Conservation (phyloP, 768 basidiomycete species). For the Tulasnella sp. region DNA sequence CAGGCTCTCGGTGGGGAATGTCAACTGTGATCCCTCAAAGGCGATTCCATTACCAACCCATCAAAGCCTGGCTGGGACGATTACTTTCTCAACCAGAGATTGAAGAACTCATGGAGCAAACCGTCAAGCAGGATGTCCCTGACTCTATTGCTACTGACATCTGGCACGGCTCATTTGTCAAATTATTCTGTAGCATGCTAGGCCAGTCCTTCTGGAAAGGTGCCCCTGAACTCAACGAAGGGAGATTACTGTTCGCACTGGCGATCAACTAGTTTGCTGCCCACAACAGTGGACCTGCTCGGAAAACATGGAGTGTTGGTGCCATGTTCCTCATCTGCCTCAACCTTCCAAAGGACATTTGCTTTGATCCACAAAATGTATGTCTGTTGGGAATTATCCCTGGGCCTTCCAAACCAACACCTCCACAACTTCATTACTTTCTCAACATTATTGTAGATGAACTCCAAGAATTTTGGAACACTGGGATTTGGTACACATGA, state of each 20-base stretch:
- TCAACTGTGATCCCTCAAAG: no score
- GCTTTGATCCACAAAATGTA: constrained; percentile 28
- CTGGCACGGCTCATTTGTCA: no score
- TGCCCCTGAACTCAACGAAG: neutral
- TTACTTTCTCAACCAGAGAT: no score
- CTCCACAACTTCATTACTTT: constrained; percentile 26
- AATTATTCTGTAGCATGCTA: no score
- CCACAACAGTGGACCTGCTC: constrained; percentile 21
- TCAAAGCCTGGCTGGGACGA: no score
- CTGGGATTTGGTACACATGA: constrained; percentile 24
- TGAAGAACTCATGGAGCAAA: no score
- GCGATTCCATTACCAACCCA: no score
- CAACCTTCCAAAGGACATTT: constrained; percentile 28
- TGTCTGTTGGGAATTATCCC: constrained; percentile 30
- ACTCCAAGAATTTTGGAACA: constrained; percentile 24
- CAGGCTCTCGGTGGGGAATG: no score
- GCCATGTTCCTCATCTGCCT: constrained; percentile 28
- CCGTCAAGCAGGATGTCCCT: no score
- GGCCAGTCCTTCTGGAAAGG: no score
- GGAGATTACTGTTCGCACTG: constrained; percentile 24
- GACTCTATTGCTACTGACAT: no score
- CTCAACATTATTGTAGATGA: constrained; percentile 27
- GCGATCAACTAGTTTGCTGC: constrained; percentile 31
- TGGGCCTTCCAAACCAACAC: constrained; percentile 27
- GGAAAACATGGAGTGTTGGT: constrained; percentile 26